Percentiles rank a stretch among this genome's conserved stretches.
Evolutionary conservation across 2,329 filamentous ascomycete species (phyloP).

Genomic region (Stachybotrys elegans): DNA sequence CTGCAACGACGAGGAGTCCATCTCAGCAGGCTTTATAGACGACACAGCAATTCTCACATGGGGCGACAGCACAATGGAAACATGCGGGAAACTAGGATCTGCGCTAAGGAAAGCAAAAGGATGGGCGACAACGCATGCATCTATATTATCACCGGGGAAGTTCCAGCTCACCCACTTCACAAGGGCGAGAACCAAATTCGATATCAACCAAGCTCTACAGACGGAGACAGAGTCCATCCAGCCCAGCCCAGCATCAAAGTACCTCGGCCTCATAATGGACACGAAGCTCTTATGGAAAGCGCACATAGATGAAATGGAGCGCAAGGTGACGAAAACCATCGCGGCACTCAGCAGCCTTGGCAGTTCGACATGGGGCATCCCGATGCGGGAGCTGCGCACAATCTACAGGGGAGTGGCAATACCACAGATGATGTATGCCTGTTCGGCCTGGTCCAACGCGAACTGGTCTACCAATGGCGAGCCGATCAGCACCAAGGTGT

Average conservation of each 20-base stretch:
- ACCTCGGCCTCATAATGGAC: constrained; percentile 2
- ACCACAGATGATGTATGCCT: constrained; percentile 1
- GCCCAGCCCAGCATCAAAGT: not conserved
- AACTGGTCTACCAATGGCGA: not conserved
- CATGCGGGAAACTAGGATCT: not conserved
- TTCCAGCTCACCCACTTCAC: constrained; percentile 3
- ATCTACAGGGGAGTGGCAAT: constrained; percentile 1
- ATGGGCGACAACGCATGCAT: constrained; percentile 1
- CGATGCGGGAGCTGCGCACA: not conserved
- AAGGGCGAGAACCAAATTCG: not conserved
- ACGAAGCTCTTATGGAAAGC: not conserved
- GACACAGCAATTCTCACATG: constrained; percentile 1
- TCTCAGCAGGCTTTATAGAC: not conserved
- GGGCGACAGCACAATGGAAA: not conserved
- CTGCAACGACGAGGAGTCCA: not conserved
- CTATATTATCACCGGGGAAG: not conserved
- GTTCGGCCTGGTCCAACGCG: constrained; percentile 1
- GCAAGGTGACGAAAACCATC: not conserved
- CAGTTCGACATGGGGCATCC: not conserved
- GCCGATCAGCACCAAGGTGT: not conserved
- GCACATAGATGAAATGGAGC: not conserved
- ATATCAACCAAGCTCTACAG: not conserved
- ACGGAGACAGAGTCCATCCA: not conserved
- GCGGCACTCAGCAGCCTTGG: constrained; percentile 1
- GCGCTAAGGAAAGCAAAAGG: not conserved